phyloP scores from a whole-genome alignment of 306 rosid genomes.

The Myrica gale region DNA sequence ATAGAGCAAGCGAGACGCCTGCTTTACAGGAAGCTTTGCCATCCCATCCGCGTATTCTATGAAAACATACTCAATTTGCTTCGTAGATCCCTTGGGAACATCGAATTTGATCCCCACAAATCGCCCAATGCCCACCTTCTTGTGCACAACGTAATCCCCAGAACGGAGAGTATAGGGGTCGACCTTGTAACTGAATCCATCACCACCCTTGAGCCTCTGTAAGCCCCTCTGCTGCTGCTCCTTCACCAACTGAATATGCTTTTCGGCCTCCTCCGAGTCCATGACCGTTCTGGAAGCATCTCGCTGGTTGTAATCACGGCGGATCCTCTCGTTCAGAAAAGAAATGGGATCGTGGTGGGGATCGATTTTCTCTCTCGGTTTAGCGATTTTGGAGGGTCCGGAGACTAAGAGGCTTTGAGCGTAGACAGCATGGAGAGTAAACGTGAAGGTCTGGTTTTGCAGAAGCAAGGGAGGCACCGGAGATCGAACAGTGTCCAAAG shows the following conservation, averaged over 20 bases:
- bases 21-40: conserved; percentile 90
- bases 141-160: conserved; percentile 92
- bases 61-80: conserved; percentile 70
- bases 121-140: conserved; percentile 88
- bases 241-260: conserved; percentile 72
- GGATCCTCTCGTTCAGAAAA: conserved; percentile 64
- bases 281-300: conserved; percentile 44
- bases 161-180: conserved; percentile 84
- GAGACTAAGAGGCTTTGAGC: conserved; percentile 39
- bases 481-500: conserved; percentile 37
- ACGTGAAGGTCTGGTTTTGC: not conserved
- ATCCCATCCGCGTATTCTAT: conserved; percentile 91
- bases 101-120: conserved; percentile 85
- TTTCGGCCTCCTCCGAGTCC: conserved; percentile 73
- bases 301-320: conserved; percentile 53
- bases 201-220: conserved; percentile 73
- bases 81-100: conserved; percentile 49
- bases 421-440: conserved; percentile 44
- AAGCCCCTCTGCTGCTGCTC: conserved; percentile 86
- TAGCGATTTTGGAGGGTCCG: conserved; percentile 30
- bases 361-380: conserved; percentile 36
- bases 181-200: conserved; percentile 55
- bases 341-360: conserved; percentile 57
- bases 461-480: conserved; percentile 28
- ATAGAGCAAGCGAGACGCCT: conserved; percentile 88